A percentile compares a stretch with the other conserved stretches of the same genome.
Evolutionary conservation across 176 grass and related monocot genomes (phyloP).

Genomic region (Juncus inflexus): DNA sequence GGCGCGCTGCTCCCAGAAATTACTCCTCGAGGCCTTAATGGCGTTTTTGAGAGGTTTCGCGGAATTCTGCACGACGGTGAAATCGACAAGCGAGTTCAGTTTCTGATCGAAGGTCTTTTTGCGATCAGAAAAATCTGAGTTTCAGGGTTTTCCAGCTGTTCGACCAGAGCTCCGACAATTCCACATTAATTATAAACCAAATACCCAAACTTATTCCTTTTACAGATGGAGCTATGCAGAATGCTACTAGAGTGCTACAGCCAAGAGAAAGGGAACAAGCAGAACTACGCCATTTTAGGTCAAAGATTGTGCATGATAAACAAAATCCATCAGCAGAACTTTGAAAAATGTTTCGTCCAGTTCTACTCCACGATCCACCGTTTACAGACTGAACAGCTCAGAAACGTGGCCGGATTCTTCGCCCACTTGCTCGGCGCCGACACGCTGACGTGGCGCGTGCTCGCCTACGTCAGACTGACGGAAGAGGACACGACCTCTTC

Average conservation of each 20-base stretch:
- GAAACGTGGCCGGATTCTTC: constrained; percentile 96
- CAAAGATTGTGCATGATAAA: no score
- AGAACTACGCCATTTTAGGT: no score
- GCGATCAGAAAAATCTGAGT: constrained; percentile 96
- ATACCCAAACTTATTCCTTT: no score
- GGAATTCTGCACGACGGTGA: constrained; percentile 97
- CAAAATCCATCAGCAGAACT: constrained; percentile 90
- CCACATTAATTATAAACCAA: no score
- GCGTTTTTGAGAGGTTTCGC: constrained; percentile 96
- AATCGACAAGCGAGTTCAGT: constrained; percentile 94
- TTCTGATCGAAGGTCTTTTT: constrained; percentile 98
- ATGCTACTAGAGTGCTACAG: constrained; percentile 97
- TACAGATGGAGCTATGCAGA: constrained; percentile 85
- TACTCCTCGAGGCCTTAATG: no score
- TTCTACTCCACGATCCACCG: constrained; percentile 96
- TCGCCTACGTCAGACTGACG: constrained; percentile 82
- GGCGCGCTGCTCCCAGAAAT: no score
- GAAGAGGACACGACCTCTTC: constrained; percentile 96
- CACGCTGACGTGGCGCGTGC: constrained; percentile 76
- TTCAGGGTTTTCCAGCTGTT: constrained; percentile 95
- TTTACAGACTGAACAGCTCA: constrained; percentile 78
- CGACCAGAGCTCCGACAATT: no score
- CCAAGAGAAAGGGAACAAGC: constrained; percentile 87
- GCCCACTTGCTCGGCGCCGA: constrained; percentile 80
- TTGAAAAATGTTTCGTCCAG: constrained; percentile 88